phyloP scores from a whole-genome alignment of 768 basidiomycete genomes.

The Russula sp. region DNA sequence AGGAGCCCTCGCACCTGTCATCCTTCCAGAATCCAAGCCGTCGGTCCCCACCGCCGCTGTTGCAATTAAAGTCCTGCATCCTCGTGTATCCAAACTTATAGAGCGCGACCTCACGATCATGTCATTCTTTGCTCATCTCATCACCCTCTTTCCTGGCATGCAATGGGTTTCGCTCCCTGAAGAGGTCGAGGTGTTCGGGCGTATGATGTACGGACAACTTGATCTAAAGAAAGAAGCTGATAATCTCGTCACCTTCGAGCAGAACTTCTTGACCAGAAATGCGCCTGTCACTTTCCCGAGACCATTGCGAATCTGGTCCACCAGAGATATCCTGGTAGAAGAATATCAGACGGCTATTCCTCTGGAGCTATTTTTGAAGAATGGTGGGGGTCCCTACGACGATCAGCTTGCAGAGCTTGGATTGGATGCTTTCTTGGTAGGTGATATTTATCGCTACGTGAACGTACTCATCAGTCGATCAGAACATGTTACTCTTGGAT shows the following conservation, averaged over 20 bases:
- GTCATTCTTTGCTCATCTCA: slow-evolving; percentile 77
- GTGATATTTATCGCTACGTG: slow-evolving; percentile 28
- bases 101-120: slow-evolving; percentile 90
- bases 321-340: slow-evolving; percentile 77
- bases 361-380: slow-evolving; percentile 76
- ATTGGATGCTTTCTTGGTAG: slow-evolving; percentile 88
- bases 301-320: slow-evolving; percentile 78
- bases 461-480: slow-evolving; percentile 16
- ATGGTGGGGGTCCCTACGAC: slow-evolving; percentile 91
- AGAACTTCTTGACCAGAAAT: slow-evolving; percentile 74
- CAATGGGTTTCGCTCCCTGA: slow-evolving; percentile 95
- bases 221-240: slow-evolving; percentile 87
- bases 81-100: slow-evolving; percentile 75
- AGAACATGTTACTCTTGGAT: slow-evolving; percentile 98
- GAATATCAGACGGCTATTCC: slow-evolving; percentile 92
- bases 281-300: slow-evolving; percentile 87
- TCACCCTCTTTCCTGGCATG: slow-evolving; percentile 85
- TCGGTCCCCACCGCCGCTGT: slow-evolving; percentile 80
- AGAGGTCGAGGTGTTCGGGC: slow-evolving; percentile 90
- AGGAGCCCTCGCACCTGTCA: slow-evolving; percentile 47
- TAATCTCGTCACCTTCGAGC: slow-evolving; percentile 79
- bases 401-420: slow-evolving; percentile 86
- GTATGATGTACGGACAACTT: slow-evolving; percentile 94
- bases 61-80: slow-evolving; percentile 95
- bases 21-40: slow-evolving; percentile 50